phyloP scores from a whole-genome alignment of 495 filamentous ascomycete genomes.

The Daldinia concentrica region DNA sequence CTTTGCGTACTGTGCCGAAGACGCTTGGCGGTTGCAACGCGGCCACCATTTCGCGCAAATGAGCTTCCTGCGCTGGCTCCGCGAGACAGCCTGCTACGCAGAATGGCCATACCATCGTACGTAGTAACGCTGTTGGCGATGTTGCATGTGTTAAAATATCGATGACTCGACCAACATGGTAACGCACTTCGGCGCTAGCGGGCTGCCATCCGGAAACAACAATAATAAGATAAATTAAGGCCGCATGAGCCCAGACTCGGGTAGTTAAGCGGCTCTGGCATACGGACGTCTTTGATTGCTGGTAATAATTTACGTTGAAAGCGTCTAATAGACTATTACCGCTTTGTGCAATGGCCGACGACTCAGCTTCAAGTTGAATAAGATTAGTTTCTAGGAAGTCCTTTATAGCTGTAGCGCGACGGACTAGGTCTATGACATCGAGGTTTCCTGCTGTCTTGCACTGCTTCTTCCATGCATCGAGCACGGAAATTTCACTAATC shows the following conservation, averaged over 20 bases:
- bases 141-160: conserved; percentile 30
- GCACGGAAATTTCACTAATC: not conserved
- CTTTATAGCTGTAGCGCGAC: not conserved
- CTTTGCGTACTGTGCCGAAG: conserved; percentile 58
- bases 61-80: conserved; percentile 51
- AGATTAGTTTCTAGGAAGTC: not conserved
- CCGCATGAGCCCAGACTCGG: not conserved
- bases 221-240: not conserved
- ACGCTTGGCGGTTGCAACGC: conserved; percentile 52
- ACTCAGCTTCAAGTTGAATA: not conserved
- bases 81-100: conserved; percentile 64
- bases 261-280: not conserved
- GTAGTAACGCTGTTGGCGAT: conserved; percentile 44
- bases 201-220: not conserved
- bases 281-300: not conserved
- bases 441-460: not conserved
- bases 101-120: conserved; percentile 61
- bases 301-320: not conserved
- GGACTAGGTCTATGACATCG: not conserved
- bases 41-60: conserved; percentile 52
- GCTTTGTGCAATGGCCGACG: not conserved
- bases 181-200: not conserved
- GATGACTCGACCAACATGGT: not conserved
- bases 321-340: not conserved
- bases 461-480: not conserved